A percentile compares a stretch with the other conserved stretches of the same genome.
Conservation (phyloP, 306 rosid genomes). For the Pterocarpus macrocarpus region DNA sequence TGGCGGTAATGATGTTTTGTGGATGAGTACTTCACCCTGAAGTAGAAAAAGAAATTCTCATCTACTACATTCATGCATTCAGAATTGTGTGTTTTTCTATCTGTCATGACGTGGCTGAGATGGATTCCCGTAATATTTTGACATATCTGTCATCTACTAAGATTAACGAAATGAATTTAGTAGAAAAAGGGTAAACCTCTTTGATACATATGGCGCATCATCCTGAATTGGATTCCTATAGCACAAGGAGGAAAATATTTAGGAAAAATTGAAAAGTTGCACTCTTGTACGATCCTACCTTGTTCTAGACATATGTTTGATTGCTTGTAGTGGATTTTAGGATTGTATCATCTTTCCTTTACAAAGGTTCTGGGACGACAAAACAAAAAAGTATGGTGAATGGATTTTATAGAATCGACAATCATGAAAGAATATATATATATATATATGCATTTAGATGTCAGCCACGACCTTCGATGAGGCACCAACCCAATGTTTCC, state of each 20-base stretch:
- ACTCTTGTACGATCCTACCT: background rate
- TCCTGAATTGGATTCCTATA: background rate
- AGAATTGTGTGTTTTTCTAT: background rate
- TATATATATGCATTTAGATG: too few relatives aligned
- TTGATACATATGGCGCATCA: background rate
- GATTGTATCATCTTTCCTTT: background rate
- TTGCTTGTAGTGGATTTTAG: background rate
- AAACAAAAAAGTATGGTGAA: background rate
- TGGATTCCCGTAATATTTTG: too few relatives aligned
- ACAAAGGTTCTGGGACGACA: background rate
- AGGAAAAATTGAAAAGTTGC: background rate
- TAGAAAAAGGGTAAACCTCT: background rate
- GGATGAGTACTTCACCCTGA: too few relatives aligned
- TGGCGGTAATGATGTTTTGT: too few relatives aligned
- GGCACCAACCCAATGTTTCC: conserved; percentile 24
- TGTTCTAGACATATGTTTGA: background rate
- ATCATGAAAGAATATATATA: background rate
- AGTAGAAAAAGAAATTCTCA: too few relatives aligned
- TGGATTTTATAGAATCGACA: background rate
- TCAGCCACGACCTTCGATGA: background rate
- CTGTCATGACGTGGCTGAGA: background rate
- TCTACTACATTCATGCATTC: too few relatives aligned
- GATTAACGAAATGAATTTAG: background rate
- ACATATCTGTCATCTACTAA: too few relatives aligned
- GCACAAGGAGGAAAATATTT: background rate